phyloP scores from a whole-genome alignment of 306 rosid genomes.

The Crataegus laevigata region DNA sequence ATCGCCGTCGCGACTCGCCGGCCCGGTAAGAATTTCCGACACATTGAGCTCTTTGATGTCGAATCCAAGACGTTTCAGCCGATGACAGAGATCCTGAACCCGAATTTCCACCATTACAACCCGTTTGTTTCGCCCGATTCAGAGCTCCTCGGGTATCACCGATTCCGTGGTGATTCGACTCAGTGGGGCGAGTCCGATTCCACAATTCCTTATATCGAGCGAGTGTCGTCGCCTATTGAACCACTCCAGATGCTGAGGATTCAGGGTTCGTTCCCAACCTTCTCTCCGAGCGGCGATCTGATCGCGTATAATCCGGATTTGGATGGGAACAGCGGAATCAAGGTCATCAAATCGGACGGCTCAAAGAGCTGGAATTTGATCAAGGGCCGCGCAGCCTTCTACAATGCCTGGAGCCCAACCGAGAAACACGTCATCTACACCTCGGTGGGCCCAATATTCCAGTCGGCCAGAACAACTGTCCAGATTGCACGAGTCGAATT shows the following conservation, averaged over 20 bases:
- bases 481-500: slow-evolving; percentile 65
- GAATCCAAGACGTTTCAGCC: slow-evolving; percentile 32
- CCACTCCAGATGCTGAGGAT: slow-evolving; percentile 42
- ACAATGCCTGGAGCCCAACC: slow-evolving; percentile 59
- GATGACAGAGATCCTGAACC: slow-evolving; percentile 41
- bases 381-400: slow-evolving; percentile 45
- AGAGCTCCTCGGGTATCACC: slow-evolving; percentile 59
- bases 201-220: slow-evolving; percentile 42
- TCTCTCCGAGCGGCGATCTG: slow-evolving; percentile 48
- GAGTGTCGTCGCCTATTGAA: slow-evolving; percentile 37
- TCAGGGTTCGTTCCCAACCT: slow-evolving; percentile 54
- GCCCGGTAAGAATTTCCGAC: slow-evolving; percentile 33
- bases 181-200: slow-evolving; percentile 54
- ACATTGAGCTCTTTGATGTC: slow-evolving; percentile 55
- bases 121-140: slow-evolving; percentile 69
- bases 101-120: slow-evolving; percentile 65
- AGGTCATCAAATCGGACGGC: slow-evolving; percentile 49
- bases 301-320: slow-evolving; percentile 46
- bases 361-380: slow-evolving; percentile 58
- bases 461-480: slow-evolving; percentile 40
- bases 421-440: slow-evolving; percentile 62
- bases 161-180: slow-evolving; percentile 57
- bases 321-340: slow-evolving; percentile 20
- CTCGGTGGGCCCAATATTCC: slow-evolving; percentile 66
- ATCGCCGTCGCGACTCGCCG: slow-evolving; percentile 75